These are phyloP conservation scores for Scedosporium boydii DNA, from an alignment of 2,329 filamentous ascomycete genomes.

Conservation along the genomic window DNA sequence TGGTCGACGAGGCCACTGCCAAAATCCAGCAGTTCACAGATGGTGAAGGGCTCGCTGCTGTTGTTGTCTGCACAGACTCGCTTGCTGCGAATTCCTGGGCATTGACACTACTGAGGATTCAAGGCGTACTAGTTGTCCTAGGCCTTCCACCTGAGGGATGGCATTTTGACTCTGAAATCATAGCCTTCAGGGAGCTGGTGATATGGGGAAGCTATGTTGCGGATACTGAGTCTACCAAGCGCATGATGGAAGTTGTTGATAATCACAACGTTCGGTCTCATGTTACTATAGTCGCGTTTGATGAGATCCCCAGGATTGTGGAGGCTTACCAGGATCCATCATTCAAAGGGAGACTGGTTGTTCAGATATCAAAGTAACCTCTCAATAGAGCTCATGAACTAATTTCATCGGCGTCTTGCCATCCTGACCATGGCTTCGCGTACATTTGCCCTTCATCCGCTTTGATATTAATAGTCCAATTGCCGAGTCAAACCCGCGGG, in stretches of 20 bases:
- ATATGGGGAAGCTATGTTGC: slow-evolving; percentile 23
- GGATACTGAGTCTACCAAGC: slow-evolving; percentile 15
- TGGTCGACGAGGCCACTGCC: slow-evolving; percentile 10
- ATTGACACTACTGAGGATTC: slow-evolving; percentile 17
- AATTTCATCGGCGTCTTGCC: no score
- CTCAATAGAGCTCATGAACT: not conserved
- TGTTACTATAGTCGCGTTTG: slow-evolving; percentile 17
- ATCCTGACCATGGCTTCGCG: no score
- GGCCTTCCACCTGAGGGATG: slow-evolving; percentile 21
- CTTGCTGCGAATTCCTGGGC: slow-evolving; percentile 21
- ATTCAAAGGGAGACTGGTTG: slow-evolving; percentile 21
- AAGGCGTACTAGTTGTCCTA: slow-evolving; percentile 18
- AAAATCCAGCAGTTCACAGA: slow-evolving; percentile 18
- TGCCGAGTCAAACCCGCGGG: no score
- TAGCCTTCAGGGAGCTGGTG: slow-evolving; percentile 20
- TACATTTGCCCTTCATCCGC: no score
- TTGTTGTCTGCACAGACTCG: slow-evolving; percentile 22
- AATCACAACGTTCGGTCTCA: slow-evolving; percentile 16
- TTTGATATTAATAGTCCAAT: no score
- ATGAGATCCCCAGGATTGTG: slow-evolving; percentile 17
- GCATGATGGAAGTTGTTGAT: slow-evolving; percentile 22
- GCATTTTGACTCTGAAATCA: slow-evolving; percentile 19
- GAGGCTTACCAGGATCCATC: slow-evolving; percentile 16
- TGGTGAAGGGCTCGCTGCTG: slow-evolving; percentile 21
- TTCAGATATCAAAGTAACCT: slow-evolving; percentile 12